Base-by-base conservation (phyloP, 2,329 filamentous ascomycete genomes). In the Pezicula rhizophila region DNA sequence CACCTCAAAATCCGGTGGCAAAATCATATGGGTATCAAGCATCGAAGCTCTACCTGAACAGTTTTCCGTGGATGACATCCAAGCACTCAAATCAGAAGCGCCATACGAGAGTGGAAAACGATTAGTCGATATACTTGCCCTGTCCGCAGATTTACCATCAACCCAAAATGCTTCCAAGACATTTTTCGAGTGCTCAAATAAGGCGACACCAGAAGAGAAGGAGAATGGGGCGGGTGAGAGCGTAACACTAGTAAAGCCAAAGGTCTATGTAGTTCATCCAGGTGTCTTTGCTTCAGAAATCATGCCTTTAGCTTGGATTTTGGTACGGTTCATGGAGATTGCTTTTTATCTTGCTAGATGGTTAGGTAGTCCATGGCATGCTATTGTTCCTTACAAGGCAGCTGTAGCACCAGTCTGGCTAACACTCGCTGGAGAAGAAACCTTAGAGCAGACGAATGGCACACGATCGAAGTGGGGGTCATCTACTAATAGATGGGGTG, bases 61-160 rank as follows among this genome's bases (percentile, higher is more conserved):
- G 5, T 68, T 76, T 14, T 60, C 70, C 2, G 80, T 96, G 54
- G 68, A 80, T 38, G 93, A 99, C 68, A 74, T 96, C 23, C 91
- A 97, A 67, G 85, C 81, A 40, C 67, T 95, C 44, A 66, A 68
- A 14, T 78, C 78, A 2, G 59, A 64, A 1, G 46, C 47, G 4
- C 80, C 91, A 1, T 99, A 99, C 70, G 91, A 97, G 68, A 84
- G 82, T 52, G 84, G 83, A 49, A 97, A 99, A 70, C 83, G 90
- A 18, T 72, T 97, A 17, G 95, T 88, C 1, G 93, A 99, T 64
- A 60, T 95, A 14, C 72, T 97, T 51, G 77, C 80, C n/a, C 71
- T 97, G 20, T 91, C 89, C 0, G 78, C 79, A 10, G 73, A 79
- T 18, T 73, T 92, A 1, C 83, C 88, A 1, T 76, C 81, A 12